phyloP scores from a whole-genome alignment of 495 filamentous ascomycete genomes.

The Barbatosphaeria neglecta region DNA sequence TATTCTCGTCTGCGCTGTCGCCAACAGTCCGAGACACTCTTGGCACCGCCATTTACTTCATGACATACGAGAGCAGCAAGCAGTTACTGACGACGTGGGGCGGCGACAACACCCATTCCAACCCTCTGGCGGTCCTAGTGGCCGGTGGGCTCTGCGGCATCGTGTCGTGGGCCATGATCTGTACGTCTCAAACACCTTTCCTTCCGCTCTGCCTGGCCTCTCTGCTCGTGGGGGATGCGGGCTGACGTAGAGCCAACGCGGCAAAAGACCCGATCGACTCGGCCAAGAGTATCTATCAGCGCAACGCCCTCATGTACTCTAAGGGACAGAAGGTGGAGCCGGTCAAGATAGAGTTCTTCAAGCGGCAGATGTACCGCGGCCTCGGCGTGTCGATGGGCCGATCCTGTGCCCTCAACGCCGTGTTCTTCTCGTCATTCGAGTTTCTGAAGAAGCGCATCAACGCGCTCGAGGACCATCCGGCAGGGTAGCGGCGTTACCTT shows the following conservation, averaged over 20 bases:
- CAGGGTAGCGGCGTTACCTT: not conserved
- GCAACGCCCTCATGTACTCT: slow-evolving; percentile 60
- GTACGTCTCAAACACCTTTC: slow-evolving; percentile 15
- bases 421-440: slow-evolving; percentile 72
- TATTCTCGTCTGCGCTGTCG: too few species aligned
- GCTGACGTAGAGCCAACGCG: too few species aligned
- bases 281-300: slow-evolving; percentile 73
- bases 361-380: slow-evolving; percentile 60
- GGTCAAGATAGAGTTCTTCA: slow-evolving; percentile 62
- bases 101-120: slow-evolving; percentile 53
- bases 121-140: slow-evolving; percentile 58
- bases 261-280: slow-evolving; percentile 76
- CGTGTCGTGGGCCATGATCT: slow-evolving; percentile 70
- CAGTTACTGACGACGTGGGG: slow-evolving; percentile 67
- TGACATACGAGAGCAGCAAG: slow-evolving; percentile 83
- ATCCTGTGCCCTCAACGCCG: slow-evolving; percentile 60
- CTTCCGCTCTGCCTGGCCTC: not conserved
- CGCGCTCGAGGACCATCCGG: slow-evolving; percentile 31
- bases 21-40: slow-evolving; percentile 65
- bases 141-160: slow-evolving; percentile 72
- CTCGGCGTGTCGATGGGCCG: slow-evolving; percentile 70
- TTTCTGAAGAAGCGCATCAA: slow-evolving; percentile 63
- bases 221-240: not conserved
- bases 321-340: slow-evolving; percentile 44
- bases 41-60: slow-evolving; percentile 83